Evolutionary conservation across 257 asterid genomes (phyloP).

Genomic region (Eustoma russellianum): DNA sequence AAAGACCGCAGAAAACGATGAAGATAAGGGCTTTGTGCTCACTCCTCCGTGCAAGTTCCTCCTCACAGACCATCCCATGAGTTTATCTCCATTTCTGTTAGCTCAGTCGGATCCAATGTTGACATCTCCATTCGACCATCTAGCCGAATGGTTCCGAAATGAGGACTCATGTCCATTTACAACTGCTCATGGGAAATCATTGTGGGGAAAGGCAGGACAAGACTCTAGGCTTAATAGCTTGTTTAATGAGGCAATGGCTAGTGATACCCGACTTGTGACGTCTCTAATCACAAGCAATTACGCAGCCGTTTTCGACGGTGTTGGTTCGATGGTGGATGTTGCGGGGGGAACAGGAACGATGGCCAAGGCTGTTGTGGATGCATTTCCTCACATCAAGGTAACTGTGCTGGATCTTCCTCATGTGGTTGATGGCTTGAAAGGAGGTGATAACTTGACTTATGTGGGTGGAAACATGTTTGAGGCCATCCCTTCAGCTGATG

Average conservation of each 20-base stretch:
- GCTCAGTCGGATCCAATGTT: not conserved
- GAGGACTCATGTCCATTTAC: not conserved
- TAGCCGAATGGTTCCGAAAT: not conserved
- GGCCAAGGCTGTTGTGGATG: not conserved
- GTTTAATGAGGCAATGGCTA: not conserved
- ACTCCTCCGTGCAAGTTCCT: constrained; percentile 9
- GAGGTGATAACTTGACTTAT: constrained; percentile 5
- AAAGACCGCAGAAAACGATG: not conserved
- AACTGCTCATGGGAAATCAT: not conserved
- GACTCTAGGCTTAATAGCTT: not conserved
- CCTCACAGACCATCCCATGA: constrained; percentile 9
- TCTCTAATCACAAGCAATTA: not conserved
- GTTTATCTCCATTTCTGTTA: not conserved
- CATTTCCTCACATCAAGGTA: not conserved
- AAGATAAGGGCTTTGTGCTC: not conserved
- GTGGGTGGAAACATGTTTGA: constrained; percentile 17
- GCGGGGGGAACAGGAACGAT: not conserved
- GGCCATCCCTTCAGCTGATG: constrained; percentile 14
- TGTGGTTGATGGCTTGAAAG: constrained; percentile 6
- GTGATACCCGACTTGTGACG: not conserved
- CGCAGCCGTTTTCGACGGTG: not conserved
- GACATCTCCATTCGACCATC: not conserved
- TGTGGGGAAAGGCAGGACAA: not conserved
- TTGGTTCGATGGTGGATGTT: constrained; percentile 1
- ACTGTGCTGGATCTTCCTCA: not conserved